phyloP scores from a whole-genome alignment of 2,329 filamentous ascomycete genomes.

The Sarocladiaceae sp. region DNA sequence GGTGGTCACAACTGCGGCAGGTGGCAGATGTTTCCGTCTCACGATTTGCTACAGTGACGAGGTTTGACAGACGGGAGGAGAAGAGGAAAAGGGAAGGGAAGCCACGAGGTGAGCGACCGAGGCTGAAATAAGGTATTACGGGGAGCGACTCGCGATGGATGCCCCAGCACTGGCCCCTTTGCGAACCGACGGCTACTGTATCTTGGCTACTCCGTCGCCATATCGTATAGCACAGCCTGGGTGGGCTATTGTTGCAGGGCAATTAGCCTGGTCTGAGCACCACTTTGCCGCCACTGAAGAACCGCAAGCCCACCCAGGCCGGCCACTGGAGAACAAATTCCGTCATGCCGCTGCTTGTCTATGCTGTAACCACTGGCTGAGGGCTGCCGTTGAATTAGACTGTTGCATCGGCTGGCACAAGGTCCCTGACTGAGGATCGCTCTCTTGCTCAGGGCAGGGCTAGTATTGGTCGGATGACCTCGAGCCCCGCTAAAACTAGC shows the following conservation, averaged over 20 bases:
- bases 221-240: neutral
- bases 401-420: neutral
- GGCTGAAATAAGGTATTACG: constrained; percentile 4
- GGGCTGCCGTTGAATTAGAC: neutral
- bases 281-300: neutral
- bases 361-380: neutral
- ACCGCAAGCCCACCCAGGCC: neutral
- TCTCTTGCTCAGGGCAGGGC: neutral
- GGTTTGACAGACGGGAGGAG: neutral
- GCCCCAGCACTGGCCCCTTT: constrained; percentile 3
- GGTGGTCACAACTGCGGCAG: constrained; percentile 5
- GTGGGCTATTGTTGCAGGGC: neutral
- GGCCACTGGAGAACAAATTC: too few relatives aligned
- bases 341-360: too few relatives aligned
- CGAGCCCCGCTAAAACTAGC: neutral
- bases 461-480: neutral
- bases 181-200: neutral
- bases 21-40: constrained; percentile 9
- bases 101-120: neutral
- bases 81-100: neutral
- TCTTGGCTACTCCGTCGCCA: neutral
- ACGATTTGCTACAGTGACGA: neutral
- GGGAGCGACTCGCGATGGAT: constrained; percentile 8
- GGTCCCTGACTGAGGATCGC: neutral
- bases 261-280: too few relatives aligned